Conservation (phyloP, 352 stramenopile species). For the Pythium dissotocum region DNA sequence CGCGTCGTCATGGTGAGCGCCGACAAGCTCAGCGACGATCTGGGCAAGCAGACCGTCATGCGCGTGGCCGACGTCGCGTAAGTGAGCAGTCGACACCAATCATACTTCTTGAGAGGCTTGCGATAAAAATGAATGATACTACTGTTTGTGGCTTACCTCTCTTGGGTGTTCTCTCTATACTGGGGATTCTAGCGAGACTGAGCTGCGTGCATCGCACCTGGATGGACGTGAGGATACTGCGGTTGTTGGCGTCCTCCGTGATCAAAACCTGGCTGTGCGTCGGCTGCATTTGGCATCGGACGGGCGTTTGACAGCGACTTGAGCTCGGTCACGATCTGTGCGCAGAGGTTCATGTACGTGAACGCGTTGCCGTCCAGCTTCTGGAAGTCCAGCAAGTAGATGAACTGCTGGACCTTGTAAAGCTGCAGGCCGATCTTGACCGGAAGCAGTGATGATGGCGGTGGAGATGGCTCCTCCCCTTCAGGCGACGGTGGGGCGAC, state of each 20-base stretch:
- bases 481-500: constrained; percentile 23
- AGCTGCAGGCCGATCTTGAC: constrained; percentile 97
- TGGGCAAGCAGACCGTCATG: constrained; percentile 84
- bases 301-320: constrained; percentile 93
- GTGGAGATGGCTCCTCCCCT: constrained; percentile 20
- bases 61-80: constrained; percentile 79
- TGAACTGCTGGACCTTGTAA: constrained; percentile 98
- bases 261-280: constrained; percentile 37
- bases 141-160: background rate
- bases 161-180: constrained; percentile 25
- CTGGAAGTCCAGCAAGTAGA: constrained; percentile 99
- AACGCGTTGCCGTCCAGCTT: constrained; percentile 95
- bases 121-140: constrained; percentile 9
- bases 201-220: constrained; percentile 48
- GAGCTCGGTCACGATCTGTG: constrained; percentile 98
- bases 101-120: background rate
- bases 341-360: constrained; percentile 99
- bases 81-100: background rate
- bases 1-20: constrained; percentile 87
- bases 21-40: constrained; percentile 77
- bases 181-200: background rate
- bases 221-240: constrained; percentile 29
- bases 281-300: constrained; percentile 54
- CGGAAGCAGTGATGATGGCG: constrained; percentile 29
- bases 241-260: constrained; percentile 17